These are phyloP conservation scores for Heterobasidion irregulare DNA, from an alignment of 1,284 basidiomycete species.

Conservation along the genomic window DNA sequence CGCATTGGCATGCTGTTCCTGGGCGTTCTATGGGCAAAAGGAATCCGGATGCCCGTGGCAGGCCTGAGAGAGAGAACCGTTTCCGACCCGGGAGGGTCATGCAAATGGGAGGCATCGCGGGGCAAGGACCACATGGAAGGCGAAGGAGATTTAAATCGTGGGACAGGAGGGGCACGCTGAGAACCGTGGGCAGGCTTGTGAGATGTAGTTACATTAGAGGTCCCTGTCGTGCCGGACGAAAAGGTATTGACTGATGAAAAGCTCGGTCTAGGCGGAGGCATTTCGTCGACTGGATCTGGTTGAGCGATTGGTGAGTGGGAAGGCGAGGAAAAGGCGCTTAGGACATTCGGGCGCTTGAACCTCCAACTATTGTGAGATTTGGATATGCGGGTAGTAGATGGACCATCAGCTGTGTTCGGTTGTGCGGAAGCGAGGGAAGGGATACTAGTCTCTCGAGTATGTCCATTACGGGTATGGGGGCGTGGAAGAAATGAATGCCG, in stretches of 20 bases:
- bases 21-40: constrained; percentile 17
- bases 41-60: constrained; percentile 13
- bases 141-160: constrained; percentile 24
- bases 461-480: constrained; percentile 15
- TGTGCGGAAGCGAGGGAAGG: constrained; percentile 10
- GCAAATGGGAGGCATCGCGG: constrained; percentile 27
- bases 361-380: constrained; percentile 18
- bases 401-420: constrained; percentile 2
- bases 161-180: constrained; percentile 34
- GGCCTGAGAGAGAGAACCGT: constrained; percentile 17
- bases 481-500: constrained; percentile 33
- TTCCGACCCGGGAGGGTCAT: constrained; percentile 24
- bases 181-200: constrained; percentile 41
- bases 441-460: constrained; percentile 14
- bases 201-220: constrained; percentile 32
- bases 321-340: constrained; percentile 46
- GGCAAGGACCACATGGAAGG: constrained; percentile 33
- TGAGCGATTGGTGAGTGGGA: constrained; percentile 19
- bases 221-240: constrained; percentile 35
- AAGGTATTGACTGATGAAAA: constrained; percentile 56
- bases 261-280: constrained; percentile 49
- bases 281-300: constrained; percentile 11
- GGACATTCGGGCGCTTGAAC: constrained; percentile 50
- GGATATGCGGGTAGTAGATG: constrained; percentile 12
- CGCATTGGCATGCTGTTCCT: constrained; percentile 12